Evolutionary conservation across 305 asterid genomes (phyloP).

Genomic region (Solanum aculeatissimum): DNA sequence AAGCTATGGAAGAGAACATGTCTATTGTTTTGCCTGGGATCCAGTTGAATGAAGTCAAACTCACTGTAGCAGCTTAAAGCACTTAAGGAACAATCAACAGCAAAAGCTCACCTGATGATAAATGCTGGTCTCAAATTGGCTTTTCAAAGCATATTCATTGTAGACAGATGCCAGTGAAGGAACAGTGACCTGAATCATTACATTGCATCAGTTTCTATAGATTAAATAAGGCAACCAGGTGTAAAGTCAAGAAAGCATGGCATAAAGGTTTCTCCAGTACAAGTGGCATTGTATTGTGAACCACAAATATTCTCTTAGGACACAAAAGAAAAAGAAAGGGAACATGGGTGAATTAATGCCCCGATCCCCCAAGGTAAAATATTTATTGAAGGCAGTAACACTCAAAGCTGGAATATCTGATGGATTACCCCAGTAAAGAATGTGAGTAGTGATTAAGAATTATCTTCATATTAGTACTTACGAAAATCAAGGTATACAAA

Average conservation of each 20-base stretch:
- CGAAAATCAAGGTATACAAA: conserved; percentile 74
- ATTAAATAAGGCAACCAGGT: background rate
- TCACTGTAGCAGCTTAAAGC: background rate
- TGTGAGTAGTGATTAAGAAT: background rate
- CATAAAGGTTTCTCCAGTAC: background rate
- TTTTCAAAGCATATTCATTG: conserved; percentile 95
- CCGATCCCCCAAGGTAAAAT: background rate
- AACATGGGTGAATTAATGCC: background rate
- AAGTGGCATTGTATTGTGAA: background rate
- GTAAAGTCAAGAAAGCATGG: background rate
- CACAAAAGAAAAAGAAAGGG: background rate
- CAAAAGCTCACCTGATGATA: conserved; percentile 73
- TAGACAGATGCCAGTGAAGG: conserved; percentile 97
- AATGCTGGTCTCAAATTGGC: conserved; percentile 96
- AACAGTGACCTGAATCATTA: conserved; percentile 61
- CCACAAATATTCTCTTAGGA: background rate
- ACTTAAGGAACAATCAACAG: background rate
- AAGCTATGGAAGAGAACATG: background rate
- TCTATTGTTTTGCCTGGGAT: background rate
- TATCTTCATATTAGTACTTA: conserved; percentile 33
- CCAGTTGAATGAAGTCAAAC: background rate
- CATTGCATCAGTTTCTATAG: conserved; percentile 1
- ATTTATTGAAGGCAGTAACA: background rate
- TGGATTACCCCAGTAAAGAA: background rate
- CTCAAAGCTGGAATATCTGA: background rate